These are phyloP conservation scores for Diaporthe citriasiana DNA, from an alignment of 2,329 filamentous ascomycete genomes.

Conservation along the genomic window DNA sequence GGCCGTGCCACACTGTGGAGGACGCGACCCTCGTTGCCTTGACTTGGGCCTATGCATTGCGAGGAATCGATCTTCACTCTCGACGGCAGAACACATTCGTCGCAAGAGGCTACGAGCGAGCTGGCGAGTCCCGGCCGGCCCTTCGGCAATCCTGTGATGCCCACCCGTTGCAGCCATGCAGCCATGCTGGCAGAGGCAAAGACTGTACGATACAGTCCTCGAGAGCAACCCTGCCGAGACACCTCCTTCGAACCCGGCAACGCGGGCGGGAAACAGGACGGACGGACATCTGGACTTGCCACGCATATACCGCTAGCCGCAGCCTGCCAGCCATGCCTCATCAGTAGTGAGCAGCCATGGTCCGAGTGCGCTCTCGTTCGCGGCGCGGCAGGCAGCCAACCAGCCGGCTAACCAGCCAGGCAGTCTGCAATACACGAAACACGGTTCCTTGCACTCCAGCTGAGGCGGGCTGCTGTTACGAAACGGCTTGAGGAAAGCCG, in stretches of 20 bases:
- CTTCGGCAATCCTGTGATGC: background rate
- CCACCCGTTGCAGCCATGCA: background rate
- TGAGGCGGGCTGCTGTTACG: constrained; percentile 30
- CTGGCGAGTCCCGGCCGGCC: constrained; percentile 5
- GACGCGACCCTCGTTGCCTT: background rate
- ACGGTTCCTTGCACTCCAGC: constrained; percentile 34
- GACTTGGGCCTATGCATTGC: background rate
- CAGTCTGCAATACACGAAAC: constrained; percentile 5
- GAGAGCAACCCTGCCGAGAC: constrained; percentile 6
- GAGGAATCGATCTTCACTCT: constrained; percentile 28
- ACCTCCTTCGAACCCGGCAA: background rate
- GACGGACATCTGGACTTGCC: background rate
- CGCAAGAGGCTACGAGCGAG: constrained; percentile 3
- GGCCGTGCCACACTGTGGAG: background rate
- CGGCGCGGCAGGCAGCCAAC: constrained; percentile 14
- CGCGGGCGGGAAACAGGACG: background rate
- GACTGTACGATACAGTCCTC: background rate
- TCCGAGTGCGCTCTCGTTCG: background rate
- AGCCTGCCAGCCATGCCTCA: background rate
- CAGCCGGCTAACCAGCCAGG: background rate
- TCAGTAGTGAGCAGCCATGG: background rate
- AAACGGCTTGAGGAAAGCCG: constrained; percentile 20
- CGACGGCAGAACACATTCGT: constrained; percentile 22
- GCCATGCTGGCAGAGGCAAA: background rate
- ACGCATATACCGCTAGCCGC: background rate